Evolutionary conservation across 257 asterid genomes (phyloP).

Genomic region (Cynanchum wilfordii): DNA sequence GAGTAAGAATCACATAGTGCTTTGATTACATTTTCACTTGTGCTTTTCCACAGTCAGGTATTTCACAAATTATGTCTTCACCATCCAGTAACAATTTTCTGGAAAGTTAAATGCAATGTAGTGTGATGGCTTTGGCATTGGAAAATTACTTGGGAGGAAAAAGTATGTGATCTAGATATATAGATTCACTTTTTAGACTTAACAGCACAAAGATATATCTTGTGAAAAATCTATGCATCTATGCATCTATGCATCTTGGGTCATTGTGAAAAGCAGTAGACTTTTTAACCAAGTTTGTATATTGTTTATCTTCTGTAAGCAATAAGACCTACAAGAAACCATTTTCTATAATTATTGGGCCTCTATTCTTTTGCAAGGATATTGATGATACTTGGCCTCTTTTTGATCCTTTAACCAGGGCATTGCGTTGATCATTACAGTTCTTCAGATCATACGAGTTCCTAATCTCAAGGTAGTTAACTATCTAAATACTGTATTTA

Average conservation of each 20-base stretch:
- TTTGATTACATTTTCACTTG: neutral
- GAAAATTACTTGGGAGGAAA: neutral
- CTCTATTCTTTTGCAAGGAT: slow-evolving; percentile 3
- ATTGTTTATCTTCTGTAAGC: neutral
- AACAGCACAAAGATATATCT: neutral
- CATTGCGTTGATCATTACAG: slow-evolving; percentile 85
- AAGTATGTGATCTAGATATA: neutral
- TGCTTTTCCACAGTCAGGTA: neutral
- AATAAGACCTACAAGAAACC: neutral
- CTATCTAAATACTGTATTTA: neutral
- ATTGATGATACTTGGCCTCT: slow-evolving; percentile 1
- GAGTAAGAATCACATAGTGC: neutral
- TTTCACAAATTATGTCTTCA: neutral
- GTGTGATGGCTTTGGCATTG: neutral
- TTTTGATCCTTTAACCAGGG: slow-evolving; percentile 49
- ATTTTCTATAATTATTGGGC: neutral
- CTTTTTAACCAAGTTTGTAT: neutral
- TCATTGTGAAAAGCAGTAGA: neutral
- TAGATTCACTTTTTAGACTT: neutral
- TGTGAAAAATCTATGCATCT: neutral
- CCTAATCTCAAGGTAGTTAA: slow-evolving; percentile 86
- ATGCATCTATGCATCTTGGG: neutral
- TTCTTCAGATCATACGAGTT: slow-evolving; percentile 81
- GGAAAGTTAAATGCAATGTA: too few species aligned
- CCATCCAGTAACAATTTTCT: neutral